Conservation (phyloP, 176 grass and related monocot genomes). For the Hsuehochloa calcarea region DNA sequence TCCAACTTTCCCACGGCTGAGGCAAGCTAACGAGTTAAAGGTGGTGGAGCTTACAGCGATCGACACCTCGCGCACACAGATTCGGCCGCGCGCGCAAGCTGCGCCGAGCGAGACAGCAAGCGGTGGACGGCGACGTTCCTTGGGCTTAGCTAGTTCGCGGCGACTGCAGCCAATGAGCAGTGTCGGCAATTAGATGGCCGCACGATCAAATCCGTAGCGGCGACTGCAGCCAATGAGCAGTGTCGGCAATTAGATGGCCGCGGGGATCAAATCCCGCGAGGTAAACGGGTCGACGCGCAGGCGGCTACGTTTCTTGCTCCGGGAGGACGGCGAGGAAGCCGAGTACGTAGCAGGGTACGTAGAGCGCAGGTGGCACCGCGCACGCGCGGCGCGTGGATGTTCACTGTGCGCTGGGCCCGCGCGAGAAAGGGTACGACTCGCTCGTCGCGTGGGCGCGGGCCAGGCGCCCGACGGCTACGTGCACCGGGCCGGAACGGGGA, state of each 20-base stretch:
- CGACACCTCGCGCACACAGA: background rate
- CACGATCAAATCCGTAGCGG: background rate
- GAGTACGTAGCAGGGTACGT: background rate
- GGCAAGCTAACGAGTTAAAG: conserved; percentile 11
- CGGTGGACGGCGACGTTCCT: background rate
- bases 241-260: conserved; percentile 23
- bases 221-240: background rate
- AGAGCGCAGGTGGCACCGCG: background rate
- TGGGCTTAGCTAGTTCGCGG: background rate
- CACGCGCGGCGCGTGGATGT: conserved; percentile 41
- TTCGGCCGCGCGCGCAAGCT: background rate
- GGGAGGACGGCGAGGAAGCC: background rate
- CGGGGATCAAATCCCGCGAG: background rate
- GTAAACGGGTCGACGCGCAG: background rate
- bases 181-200: conserved; percentile 16
- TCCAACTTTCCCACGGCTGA: background rate
- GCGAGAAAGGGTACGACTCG: background rate
- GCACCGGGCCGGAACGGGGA: background rate
- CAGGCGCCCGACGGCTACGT: background rate
- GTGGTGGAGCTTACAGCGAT: background rate
- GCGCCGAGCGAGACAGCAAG: background rate
- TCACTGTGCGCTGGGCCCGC: conserved; percentile 23
- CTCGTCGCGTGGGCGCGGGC: background rate
- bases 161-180: background rate
- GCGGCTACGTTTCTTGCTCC: background rate